These are phyloP conservation scores for Neurospora sp. DNA, from an alignment of 495 filamentous ascomycete genomes.

Conservation along the genomic window DNA sequence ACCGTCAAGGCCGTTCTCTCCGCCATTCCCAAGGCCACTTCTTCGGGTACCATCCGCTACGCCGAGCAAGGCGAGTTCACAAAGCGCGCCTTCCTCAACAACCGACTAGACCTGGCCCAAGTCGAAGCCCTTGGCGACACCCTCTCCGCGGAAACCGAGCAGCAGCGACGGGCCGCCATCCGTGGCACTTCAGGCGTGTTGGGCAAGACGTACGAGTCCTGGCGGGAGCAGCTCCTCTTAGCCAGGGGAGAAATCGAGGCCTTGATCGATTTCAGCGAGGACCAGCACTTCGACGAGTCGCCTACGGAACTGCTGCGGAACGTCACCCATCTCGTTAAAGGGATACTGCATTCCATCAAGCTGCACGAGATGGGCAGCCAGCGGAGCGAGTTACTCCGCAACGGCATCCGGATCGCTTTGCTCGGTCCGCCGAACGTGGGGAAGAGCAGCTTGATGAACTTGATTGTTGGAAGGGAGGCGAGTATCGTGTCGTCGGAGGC, in stretches of 20 bases:
- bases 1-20: slow-evolving; percentile 74
- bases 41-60: slow-evolving; percentile 51
- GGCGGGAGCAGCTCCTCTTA: slow-evolving; percentile 66
- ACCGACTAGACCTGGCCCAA: slow-evolving; percentile 79
- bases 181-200: slow-evolving; percentile 61
- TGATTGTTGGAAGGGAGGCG: slow-evolving; percentile 83
- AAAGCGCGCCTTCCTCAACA: slow-evolving; percentile 80
- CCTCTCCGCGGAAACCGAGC: slow-evolving; percentile 81
- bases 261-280: slow-evolving; percentile 92
- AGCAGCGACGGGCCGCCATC: slow-evolving; percentile 79
- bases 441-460: slow-evolving; percentile 88
- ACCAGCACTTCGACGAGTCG: slow-evolving; percentile 92
- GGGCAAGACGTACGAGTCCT: slow-evolving; percentile 71
- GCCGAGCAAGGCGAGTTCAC: slow-evolving; percentile 97
- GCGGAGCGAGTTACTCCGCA: slow-evolving; percentile 74
- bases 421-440: slow-evolving; percentile 90
- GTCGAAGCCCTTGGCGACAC: slow-evolving; percentile 85
- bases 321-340: slow-evolving; percentile 52
- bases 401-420: slow-evolving; percentile 76
- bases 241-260: slow-evolving; percentile 90
- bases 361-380: slow-evolving; percentile 66
- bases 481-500: slow-evolving; percentile 88
- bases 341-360: slow-evolving; percentile 49
- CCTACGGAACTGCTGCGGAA: slow-evolving; percentile 57
- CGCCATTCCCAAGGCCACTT: slow-evolving; percentile 49